Percentiles rank a stretch among this genome's conserved stretches.
These are phyloP conservation scores for Fusarium tupiense DNA, from an alignment of 2,329 filamentous ascomycete species.

Conservation along the genomic window DNA sequence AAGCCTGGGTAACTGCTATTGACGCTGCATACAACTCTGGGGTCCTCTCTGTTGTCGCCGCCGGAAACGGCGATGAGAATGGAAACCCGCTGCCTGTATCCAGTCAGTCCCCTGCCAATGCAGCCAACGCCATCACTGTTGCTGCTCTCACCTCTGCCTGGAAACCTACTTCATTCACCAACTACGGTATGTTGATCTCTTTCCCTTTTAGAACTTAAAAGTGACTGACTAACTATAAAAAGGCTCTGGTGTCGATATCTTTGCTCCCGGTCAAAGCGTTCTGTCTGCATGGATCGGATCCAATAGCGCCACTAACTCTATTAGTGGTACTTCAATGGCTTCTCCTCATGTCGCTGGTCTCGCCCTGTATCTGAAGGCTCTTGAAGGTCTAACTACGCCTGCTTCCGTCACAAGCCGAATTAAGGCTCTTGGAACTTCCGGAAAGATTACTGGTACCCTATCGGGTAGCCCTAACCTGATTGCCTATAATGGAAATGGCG, in stretches of 20 bases:
- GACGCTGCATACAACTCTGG: not conserved
- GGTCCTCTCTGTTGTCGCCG: not conserved
- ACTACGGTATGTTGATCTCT: not conserved
- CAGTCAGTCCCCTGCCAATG: not conserved
- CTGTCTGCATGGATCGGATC: not conserved
- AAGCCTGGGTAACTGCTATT: not conserved
- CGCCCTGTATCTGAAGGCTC: not conserved
- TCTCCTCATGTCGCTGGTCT: not conserved
- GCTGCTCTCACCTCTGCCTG: not conserved
- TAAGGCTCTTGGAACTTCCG: not conserved
- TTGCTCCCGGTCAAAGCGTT: not conserved
- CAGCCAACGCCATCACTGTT: not conserved
- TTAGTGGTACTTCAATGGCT: not conserved
- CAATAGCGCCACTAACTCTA: not conserved
- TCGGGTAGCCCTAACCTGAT: not conserved
- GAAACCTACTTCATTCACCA: not conserved
- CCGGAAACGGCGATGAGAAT: not conserved
- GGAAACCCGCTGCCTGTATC: not conserved
- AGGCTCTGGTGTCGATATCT: not conserved
- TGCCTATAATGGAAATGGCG: not conserved
- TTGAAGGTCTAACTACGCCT: not conserved
- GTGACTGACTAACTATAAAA: not conserved
- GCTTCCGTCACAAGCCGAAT: not conserved
- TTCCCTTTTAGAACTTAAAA: rapidly evolving
- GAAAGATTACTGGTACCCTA: not conserved